phyloP scores from a whole-genome alignment of 2,329 filamentous ascomycete genomes.

The Beauveria brongniartii region DNA sequence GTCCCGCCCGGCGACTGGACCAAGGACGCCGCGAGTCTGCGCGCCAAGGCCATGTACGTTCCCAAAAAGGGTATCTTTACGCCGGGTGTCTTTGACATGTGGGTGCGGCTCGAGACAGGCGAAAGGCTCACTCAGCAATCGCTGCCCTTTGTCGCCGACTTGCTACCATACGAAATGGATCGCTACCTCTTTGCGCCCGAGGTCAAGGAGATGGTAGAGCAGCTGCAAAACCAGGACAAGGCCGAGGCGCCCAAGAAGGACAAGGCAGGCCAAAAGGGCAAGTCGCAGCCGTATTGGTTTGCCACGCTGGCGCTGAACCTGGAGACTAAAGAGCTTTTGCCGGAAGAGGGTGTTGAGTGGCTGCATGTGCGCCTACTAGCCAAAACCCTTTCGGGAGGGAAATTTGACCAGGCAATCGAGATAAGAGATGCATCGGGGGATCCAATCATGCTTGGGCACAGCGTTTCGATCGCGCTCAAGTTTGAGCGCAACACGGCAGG shows the following conservation, averaged over 20 bases:
- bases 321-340: conserved; percentile 63
- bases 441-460: conserved; percentile 14
- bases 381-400: conserved; percentile 60
- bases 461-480: conserved; percentile 8
- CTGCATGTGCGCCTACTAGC: conserved; percentile 56
- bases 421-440: conserved; percentile 41
- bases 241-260: conserved; percentile 1
- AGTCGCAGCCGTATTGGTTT: conserved; percentile 48
- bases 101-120: conserved; percentile 48
- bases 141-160: conserved; percentile 55
- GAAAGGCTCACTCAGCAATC: conserved; percentile 54
- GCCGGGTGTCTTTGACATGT: conserved; percentile 43
- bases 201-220: not conserved
- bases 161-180: conserved; percentile 1
- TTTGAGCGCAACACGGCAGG: conserved; percentile 12
- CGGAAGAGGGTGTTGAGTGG: conserved; percentile 60
- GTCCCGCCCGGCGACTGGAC: conserved; percentile 8
- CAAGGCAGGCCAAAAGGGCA: conserved; percentile 6
- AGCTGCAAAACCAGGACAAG: not conserved
- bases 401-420: conserved; percentile 62
- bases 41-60: conserved; percentile 1
- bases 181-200: conserved; percentile 43
- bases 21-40: not conserved
- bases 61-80: conserved; percentile 5
- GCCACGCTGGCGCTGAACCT: conserved; percentile 64